These are phyloP conservation scores for Pinus albicaulis DNA, from an alignment of 75 land plant species.

Conservation along the genomic window DNA sequence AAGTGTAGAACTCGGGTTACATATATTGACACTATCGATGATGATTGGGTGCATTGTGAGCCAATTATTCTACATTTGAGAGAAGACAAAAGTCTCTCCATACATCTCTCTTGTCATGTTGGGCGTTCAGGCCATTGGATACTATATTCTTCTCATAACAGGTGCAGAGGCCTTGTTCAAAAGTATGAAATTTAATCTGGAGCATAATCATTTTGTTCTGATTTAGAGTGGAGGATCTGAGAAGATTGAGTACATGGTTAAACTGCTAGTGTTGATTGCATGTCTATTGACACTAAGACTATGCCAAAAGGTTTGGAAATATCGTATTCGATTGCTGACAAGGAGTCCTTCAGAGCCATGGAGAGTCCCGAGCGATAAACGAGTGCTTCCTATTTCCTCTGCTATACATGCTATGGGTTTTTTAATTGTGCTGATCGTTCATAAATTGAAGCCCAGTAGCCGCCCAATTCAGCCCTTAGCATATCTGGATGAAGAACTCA, in stretches of 20 bases:
- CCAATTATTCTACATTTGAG: conserved; percentile 48
- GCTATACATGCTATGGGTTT: conserved; percentile 52
- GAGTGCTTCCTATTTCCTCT: conserved; percentile 25
- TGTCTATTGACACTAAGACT: conserved; percentile 62
- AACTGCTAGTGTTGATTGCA: conserved; percentile 48
- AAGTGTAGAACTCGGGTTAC: conserved; percentile 49
- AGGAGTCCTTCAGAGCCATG: conserved; percentile 47
- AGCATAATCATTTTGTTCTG: conserved; percentile 1
- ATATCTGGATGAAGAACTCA: conserved; percentile 15
- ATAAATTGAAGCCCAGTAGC: conserved; percentile 12
- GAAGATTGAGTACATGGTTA: conserved; percentile 44
- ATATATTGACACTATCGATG: conserved; percentile 41
- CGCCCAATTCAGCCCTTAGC: conserved; percentile 3
- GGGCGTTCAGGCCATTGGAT: conserved; percentile 74
- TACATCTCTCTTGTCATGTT: conserved; percentile 71
- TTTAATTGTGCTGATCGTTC: conserved; percentile 35
- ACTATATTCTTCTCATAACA: conserved; percentile 65
- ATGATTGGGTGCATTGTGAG: conserved; percentile 49
- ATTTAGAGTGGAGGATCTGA: conserved; percentile 19
- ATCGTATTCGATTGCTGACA: conserved; percentile 46
- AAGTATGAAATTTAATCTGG: conserved; percentile 12
- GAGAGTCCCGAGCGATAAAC: conserved; percentile 59
- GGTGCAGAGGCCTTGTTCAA: conserved; percentile 63
- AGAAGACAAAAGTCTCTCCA: conserved; percentile 42
- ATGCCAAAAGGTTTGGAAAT: conserved; percentile 68